phyloP scores from a whole-genome alignment of 2,329 filamentous ascomycete species.

The Monilinia aucupariae region DNA sequence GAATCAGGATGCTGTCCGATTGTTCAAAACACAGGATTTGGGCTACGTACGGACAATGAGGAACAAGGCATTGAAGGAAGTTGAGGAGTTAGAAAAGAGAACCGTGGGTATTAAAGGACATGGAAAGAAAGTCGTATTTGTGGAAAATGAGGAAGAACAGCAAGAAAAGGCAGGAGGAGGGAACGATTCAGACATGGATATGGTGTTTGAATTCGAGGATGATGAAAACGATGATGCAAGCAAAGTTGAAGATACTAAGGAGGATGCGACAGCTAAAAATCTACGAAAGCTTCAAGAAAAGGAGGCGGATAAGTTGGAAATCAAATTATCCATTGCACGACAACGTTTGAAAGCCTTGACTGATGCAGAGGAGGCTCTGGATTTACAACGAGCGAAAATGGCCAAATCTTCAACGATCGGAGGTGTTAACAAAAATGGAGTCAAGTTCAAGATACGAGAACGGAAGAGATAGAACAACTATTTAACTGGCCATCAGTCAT shows the following conservation, averaged over 20 bases:
- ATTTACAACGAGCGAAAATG: conserved; percentile 57
- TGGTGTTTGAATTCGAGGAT: conserved; percentile 28
- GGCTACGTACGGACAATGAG: conserved; percentile 59
- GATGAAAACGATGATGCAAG: conserved; percentile 23
- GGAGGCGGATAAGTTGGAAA: conserved; percentile 45
- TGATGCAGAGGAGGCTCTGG: conserved; percentile 52
- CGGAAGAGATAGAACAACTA: conserved; percentile 46
- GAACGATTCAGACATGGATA: conserved; percentile 29
- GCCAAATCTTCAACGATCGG: conserved; percentile 58
- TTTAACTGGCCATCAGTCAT: conserved; percentile 29
- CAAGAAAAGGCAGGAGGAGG: conserved; percentile 22
- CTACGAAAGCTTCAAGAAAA: conserved; percentile 41
- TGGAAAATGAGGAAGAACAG: conserved; percentile 31
- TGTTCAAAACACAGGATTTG: conserved; percentile 65
- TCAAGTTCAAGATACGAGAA: conserved; percentile 57
- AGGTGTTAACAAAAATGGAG: conserved; percentile 53
- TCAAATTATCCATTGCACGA: conserved; percentile 45
- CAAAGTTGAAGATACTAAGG: conserved; percentile 14
- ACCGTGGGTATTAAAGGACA: conserved; percentile 39
- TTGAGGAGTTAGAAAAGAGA: conserved; percentile 49
- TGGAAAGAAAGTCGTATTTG: conserved; percentile 37
- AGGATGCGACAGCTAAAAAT: conserved; percentile 31
- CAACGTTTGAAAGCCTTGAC: conserved; percentile 51
- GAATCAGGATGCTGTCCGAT: conserved; percentile 51
- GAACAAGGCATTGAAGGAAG: conserved; percentile 55